These are phyloP conservation scores for Candida easanensis DNA, from an alignment of 805 yeast species.

Conservation along the genomic window DNA sequence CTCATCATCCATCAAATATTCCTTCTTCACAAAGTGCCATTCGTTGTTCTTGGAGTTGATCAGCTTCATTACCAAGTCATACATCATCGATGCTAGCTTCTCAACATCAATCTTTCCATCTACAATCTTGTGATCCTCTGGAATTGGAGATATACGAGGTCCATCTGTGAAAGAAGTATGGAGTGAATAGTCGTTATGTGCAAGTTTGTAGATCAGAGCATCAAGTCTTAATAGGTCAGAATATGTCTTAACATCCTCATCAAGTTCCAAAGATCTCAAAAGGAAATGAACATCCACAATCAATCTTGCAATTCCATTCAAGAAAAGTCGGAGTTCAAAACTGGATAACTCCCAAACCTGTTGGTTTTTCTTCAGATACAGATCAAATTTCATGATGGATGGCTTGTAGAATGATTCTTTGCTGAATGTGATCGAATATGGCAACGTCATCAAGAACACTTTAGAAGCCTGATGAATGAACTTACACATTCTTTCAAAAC, in stretches of 20 bases:
- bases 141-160: neutral
- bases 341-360: slow-evolving; percentile 18
- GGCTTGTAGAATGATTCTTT: slow-evolving; percentile 6
- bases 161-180: neutral
- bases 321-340: slow-evolving; percentile 14
- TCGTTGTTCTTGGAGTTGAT: slow-evolving; percentile 22
- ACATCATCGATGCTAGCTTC: slow-evolving; percentile 2
- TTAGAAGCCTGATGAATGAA: slow-evolving; percentile 18
- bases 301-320: slow-evolving; percentile 16
- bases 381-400: slow-evolving; percentile 4
- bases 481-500: slow-evolving; percentile 17
- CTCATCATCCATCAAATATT: slow-evolving; percentile 5
- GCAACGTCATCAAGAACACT: slow-evolving; percentile 17
- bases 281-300: slow-evolving; percentile 15
- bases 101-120: slow-evolving; percentile 9
- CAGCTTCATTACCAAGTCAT: slow-evolving; percentile 4
- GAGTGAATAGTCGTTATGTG: slow-evolving; percentile 16
- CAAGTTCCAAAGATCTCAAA: slow-evolving; percentile 14
- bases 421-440: slow-evolving; percentile 12
- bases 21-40: slow-evolving; percentile 26
- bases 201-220: slow-evolving; percentile 24
- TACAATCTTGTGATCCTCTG: neutral
- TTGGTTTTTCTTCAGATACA: slow-evolving; percentile 5
- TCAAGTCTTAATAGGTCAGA: slow-evolving; percentile 21
- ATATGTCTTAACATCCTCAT: slow-evolving; percentile 7